Conservation (phyloP, 768 basidiomycete species). For the Hebeloma cylindrosporum region DNA sequence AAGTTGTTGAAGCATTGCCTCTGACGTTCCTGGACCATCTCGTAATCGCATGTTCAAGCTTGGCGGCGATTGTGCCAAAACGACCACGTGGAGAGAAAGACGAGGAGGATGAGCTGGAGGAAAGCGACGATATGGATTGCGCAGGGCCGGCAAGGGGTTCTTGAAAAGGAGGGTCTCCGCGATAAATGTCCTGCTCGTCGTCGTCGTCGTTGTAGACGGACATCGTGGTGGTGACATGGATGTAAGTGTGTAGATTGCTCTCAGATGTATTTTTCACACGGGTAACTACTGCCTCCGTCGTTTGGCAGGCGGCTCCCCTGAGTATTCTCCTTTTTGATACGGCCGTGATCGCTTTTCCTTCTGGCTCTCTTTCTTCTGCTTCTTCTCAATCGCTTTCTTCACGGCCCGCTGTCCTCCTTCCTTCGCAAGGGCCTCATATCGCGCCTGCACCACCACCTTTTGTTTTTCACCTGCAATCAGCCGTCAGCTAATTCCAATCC, state of each 20-base stretch:
- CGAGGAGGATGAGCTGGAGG: slow-evolving; percentile 39
- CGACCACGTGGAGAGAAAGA: slow-evolving; percentile 45
- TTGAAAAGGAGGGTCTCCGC: slow-evolving; percentile 46
- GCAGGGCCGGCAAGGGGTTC: slow-evolving; percentile 25
- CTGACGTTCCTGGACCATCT: slow-evolving; percentile 59
- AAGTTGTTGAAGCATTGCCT: slow-evolving; percentile 47
- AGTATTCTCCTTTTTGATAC: slow-evolving; percentile 37
- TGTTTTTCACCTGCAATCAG: slow-evolving; percentile 70
- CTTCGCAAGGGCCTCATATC: slow-evolving; percentile 75
- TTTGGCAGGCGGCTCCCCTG: slow-evolving; percentile 12
- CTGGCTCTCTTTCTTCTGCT: slow-evolving; percentile 80
- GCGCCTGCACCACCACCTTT: slow-evolving; percentile 67
- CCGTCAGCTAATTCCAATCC: slow-evolving; percentile 12
- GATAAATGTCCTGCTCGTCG: slow-evolving; percentile 56
- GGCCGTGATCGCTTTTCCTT: slow-evolving; percentile 89
- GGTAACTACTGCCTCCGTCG: slow-evolving; percentile 9
- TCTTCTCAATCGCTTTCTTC: slow-evolving; percentile 87
- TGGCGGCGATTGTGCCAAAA: slow-evolving; percentile 54
- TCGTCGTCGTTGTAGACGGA: slow-evolving; percentile 23
- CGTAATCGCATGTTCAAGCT: slow-evolving; percentile 69
- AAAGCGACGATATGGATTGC: slow-evolving; percentile 34
- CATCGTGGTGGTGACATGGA: slow-evolving; percentile 21
- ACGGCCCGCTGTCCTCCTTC: slow-evolving; percentile 80
- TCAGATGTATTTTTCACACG: slow-evolving; percentile 12
- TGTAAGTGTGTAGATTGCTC: slow-evolving; percentile 5